Percentiles rank a stretch among this genome's conserved stretches.
phyloP scores from a whole-genome alignment of 1,139 yeast genomes.

The Magnusiomyces tetraspermus region DNA sequence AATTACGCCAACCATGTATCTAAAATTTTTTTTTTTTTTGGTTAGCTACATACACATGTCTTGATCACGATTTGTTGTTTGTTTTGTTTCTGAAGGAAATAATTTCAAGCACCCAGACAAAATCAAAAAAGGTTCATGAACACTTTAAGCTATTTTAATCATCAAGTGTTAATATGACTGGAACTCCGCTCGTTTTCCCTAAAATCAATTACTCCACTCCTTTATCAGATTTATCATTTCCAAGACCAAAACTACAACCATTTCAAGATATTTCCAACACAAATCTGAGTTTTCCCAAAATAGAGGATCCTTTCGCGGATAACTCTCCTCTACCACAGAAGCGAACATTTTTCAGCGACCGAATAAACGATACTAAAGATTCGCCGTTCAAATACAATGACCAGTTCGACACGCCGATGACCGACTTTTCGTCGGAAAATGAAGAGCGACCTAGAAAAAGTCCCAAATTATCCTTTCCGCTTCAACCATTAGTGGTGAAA shows the following conservation, averaged over 20 bases:
- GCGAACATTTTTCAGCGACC: conserved; percentile 6
- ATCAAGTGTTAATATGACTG: not conserved
- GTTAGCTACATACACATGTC: not conserved
- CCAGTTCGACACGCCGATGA: not conserved
- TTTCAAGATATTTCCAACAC: conserved; percentile 10
- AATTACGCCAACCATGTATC: not conserved
- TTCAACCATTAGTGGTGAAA: not conserved
- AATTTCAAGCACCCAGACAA: too few relatives aligned
- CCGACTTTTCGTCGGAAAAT: too few relatives aligned
- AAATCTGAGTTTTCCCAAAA: not conserved
- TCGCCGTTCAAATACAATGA: not conserved
- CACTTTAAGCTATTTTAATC: not conserved
- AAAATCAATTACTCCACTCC: not conserved
- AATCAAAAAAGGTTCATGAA: too few relatives aligned
- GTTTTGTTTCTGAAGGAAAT: not conserved
- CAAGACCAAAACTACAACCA: not conserved
- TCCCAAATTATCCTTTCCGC: not conserved
- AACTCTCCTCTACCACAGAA: conserved; percentile 19
- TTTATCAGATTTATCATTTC: not conserved
- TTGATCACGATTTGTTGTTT: not conserved
- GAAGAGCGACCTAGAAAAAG: conserved; percentile 3
- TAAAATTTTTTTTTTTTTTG: too few relatives aligned
- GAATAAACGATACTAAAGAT: not conserved
- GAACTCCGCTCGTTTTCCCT: not conserved
- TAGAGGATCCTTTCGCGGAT: conserved; percentile 4